Evolutionary conservation across 2,329 filamentous ascomycete species (phyloP).

Genomic region (Pseudonectria buxi): DNA sequence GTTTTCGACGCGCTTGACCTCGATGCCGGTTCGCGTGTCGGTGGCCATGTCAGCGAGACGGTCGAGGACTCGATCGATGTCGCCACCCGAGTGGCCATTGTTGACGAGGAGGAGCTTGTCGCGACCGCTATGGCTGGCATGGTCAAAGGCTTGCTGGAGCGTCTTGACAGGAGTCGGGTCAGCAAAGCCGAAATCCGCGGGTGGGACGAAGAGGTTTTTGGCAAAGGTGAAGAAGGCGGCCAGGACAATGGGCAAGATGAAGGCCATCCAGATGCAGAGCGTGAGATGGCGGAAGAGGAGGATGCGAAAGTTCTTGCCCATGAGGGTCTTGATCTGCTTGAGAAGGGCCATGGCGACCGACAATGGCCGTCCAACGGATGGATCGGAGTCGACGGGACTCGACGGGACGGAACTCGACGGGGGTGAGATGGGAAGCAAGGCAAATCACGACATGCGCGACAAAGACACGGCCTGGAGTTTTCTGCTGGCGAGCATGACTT

Average conservation of each 20-base stretch:
- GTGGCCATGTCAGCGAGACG: conserved; percentile 52
- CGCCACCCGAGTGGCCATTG: conserved; percentile 60
- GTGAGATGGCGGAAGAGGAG: conserved; percentile 47
- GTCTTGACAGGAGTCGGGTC: conserved; percentile 52
- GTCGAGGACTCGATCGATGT: conserved; percentile 66
- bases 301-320: conserved; percentile 55
- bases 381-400: neutral
- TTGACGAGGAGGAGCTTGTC: conserved; percentile 73
- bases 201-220: conserved; percentile 75
- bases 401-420: too few relatives aligned
- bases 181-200: conserved; percentile 69
- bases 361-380: too few relatives aligned
- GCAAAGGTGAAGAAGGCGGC: conserved; percentile 61
- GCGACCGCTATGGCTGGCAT: conserved; percentile 48
- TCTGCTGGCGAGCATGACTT: too few relatives aligned
- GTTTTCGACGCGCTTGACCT: conserved; percentile 45
- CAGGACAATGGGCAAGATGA: conserved; percentile 53
- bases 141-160: conserved; percentile 55
- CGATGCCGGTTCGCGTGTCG: conserved; percentile 45
- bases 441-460: too few relatives aligned
- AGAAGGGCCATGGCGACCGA: conserved; percentile 41
- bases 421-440: too few relatives aligned
- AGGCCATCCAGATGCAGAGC: conserved; percentile 48
- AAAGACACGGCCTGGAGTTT: too few relatives aligned
- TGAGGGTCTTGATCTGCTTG: conserved; percentile 54